Conservation (phyloP, 2,329 filamentous ascomycete species). For the Fusarium agapanthi region DNA sequence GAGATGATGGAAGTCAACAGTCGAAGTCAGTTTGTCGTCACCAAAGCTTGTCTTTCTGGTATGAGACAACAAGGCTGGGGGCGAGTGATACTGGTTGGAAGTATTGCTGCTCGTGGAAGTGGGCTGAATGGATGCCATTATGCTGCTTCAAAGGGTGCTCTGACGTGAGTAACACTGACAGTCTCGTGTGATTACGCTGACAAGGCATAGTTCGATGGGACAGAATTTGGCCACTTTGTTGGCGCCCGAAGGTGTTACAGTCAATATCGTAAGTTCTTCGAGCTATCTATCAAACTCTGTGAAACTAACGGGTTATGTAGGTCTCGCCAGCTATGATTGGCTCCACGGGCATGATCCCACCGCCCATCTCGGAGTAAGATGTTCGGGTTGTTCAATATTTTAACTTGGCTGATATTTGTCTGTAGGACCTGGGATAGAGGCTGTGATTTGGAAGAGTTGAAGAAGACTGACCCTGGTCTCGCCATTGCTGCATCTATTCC, state of each 20-base stretch:
- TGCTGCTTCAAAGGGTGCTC: slow-evolving; percentile 47
- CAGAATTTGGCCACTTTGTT: slow-evolving; percentile 46
- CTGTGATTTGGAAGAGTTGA: slow-evolving; percentile 44
- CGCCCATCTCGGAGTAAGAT: slow-evolving; percentile 42
- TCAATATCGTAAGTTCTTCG: slow-evolving; percentile 43
- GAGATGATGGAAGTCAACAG: slow-evolving; percentile 48
- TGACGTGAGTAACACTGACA: slow-evolving; percentile 15
- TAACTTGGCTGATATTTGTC: background rate
- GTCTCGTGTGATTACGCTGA: background rate
- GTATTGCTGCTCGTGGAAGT: slow-evolving; percentile 46
- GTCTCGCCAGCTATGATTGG: slow-evolving; percentile 50
- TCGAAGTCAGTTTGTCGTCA: slow-evolving; percentile 47
- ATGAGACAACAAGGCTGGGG: slow-evolving; percentile 48
- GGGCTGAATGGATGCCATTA: slow-evolving; percentile 49
- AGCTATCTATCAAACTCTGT: background rate
- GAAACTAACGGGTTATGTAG: slow-evolving; percentile 14
- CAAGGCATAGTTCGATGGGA: slow-evolving; percentile 45
- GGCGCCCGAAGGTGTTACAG: slow-evolving; percentile 46
- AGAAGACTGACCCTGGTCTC: slow-evolving; percentile 45
- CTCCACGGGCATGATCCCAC: slow-evolving; percentile 48
- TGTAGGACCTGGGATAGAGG: slow-evolving; percentile 45
- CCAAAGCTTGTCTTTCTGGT: slow-evolving; percentile 43
- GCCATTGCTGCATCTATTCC: slow-evolving; percentile 48
- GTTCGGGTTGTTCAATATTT: too few species aligned
- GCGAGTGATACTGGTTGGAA: slow-evolving; percentile 46